Evolutionary conservation across 129 eudicot genomes (phyloP).

Genomic region (Erigeron canadensis): DNA sequence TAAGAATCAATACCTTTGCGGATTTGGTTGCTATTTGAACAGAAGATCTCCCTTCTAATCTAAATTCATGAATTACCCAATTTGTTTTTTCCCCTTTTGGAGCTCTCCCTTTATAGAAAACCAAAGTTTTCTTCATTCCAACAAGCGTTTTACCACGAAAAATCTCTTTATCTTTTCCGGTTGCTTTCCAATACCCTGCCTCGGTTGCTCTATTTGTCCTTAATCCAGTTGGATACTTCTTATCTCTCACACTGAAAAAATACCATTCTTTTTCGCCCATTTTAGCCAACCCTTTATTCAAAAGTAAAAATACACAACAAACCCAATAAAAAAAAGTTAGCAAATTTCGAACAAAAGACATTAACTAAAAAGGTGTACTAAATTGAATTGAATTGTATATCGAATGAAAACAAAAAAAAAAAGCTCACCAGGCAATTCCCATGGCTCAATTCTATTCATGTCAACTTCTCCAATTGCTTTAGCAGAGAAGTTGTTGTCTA

Average conservation of each 20-base stretch:
- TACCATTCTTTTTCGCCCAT: conserved; percentile 98
- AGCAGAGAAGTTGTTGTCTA: conserved; percentile 59
- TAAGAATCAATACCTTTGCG: conserved; percentile 44
- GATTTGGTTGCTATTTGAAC: conserved; percentile 54
- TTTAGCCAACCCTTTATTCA: conserved; percentile 72
- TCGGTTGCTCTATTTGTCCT: conserved; percentile 94
- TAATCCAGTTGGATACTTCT: conserved; percentile 92
- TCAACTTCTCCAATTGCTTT: conserved; percentile 91
- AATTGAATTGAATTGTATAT: background rate
- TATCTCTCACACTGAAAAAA: conserved; percentile 90
- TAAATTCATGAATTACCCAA: conserved; percentile 93
- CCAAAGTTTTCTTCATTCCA: conserved; percentile 96
- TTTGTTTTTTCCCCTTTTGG: conserved; percentile 89
- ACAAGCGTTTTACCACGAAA: conserved; percentile 62
- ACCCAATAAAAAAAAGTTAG: conserved; percentile 14
- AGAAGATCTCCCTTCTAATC: conserved; percentile 81
- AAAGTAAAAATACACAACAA: conserved; percentile 4
- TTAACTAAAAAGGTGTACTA: background rate
- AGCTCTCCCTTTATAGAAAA: conserved; percentile 92
- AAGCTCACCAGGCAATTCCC: conserved; percentile 90
- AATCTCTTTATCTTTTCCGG: conserved; percentile 96
- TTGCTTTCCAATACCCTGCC: conserved; percentile 97
- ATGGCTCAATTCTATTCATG: conserved; percentile 96
- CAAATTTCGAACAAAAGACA: conserved; percentile 12
- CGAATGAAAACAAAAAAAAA: background rate